Evolutionary conservation across 768 basidiomycete genomes (phyloP), one percentile per base, ranked within the genome.

Genomic region (Phylloporus sp.): DNA sequence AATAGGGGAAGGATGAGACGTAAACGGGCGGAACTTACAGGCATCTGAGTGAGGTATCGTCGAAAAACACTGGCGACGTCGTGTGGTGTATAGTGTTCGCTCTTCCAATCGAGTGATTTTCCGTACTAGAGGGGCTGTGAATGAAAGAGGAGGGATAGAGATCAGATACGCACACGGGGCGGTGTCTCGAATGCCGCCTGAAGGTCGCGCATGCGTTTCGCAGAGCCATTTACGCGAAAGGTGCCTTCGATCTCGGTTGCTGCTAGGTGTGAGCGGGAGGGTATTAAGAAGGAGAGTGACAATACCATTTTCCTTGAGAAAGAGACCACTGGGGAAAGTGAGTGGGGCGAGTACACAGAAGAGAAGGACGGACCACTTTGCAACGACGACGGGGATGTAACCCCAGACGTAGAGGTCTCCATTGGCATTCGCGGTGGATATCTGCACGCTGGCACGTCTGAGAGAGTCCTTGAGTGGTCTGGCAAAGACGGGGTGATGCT

Each of bases 31-130:
- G 53, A 18, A 82, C 90, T 68, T 62, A 95, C 95, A 28, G 97
- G 94, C 88, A 98, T 92, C 65, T 90, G 88, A 1, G 95, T 98
- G 45, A 99, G 82, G 70, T 92, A 99, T 73, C 95, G 75, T 53
- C 95, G 81, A 64, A 98, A 93, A 49, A 99, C 93, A 60, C 91
- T 97, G 18, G 95, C 95, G 45, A 97, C 93, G 66, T 99, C 95
- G 67, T 99, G 95, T 13, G 92, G 81, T n/a, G 88, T 95, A 67
- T 87, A 97, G 18, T 79, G 75, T 61, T 89, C 85, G 53, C 81
- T 74, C 63, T 84, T 86, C 94, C 95, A 97, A 59, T 97, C 88
- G 36, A 99, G 74, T 47, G 84, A 80, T 71, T 97, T 97, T 53
- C 95, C 95, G 60, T 91, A 99, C 94, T 95, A 62, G 47, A 15